Base-by-base conservation (phyloP, 805 yeast genomes). In the Phaffomyces antillensis region DNA sequence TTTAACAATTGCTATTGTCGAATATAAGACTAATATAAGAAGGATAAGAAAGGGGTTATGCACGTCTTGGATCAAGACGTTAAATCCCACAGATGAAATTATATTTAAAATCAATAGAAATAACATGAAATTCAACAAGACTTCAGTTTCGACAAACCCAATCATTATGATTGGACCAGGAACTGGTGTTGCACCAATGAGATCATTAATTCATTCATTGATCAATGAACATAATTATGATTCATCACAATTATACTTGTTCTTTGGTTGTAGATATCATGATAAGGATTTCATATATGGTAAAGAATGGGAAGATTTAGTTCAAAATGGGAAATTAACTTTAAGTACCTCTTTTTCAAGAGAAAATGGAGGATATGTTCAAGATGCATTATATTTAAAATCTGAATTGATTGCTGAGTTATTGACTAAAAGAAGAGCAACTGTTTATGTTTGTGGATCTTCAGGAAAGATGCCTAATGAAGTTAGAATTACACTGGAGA, bases 161-260 rank as follows among this genome's bases (percentile, higher is more conserved):
- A 64, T 85, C 24, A 65, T 93, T 4, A 68, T 91, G 75, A 72
- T 91, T 5, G 83, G 91, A 2, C 95, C 99, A 0, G 99, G 99
- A 4, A 95, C 98, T 0, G 99, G 99, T 2, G 71, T 93, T 11
- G 99, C 99, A 0, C 99, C 99, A 2, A 79, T 91, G 75, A 77
- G 87, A 55, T 75, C 86, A 1, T 56, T 90, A 36, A 72, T 91
- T 13, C 76, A 76, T 37, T 55, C 68, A 1, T 54, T 62, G 3
- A 46, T 62, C 17, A 33, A 51, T 5, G 52, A 54, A 7, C 36
- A 45, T 9, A 48, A 50, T 0, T 44, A 41, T 26, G 54, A 53
- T 1, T 38, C 45, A 2, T 67, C 66, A 25, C 60, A 63, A 2
- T 56, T 83, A 36, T 65, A 72, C 37, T 61, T 91, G 25, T 86